Conservation (phyloP, 805 yeast genomes). For the Candida mattraensis region DNA sequence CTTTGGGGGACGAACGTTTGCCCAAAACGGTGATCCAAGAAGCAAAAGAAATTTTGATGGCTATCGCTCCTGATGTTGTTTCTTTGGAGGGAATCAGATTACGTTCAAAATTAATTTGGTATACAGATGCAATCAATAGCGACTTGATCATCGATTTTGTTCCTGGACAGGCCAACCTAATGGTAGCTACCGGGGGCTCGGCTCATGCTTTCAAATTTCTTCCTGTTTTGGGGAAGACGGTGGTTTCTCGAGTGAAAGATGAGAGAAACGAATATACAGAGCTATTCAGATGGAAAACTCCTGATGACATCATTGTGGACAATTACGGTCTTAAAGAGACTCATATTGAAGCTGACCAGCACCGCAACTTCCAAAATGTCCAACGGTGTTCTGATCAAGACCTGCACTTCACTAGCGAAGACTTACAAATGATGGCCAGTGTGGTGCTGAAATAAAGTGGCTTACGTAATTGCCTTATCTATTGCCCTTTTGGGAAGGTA, state of each 20-base stretch:
- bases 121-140: slow-evolving; percentile 35
- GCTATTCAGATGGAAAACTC: slow-evolving; percentile 36
- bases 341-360: slow-evolving; percentile 12
- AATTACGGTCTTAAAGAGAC: slow-evolving; percentile 32
- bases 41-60: slow-evolving; percentile 26
- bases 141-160: slow-evolving; percentile 35
- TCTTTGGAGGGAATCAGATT: slow-evolving; percentile 23
- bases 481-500: not conserved
- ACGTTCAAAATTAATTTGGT: slow-evolving; percentile 32
- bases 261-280: slow-evolving; percentile 31
- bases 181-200: slow-evolving; percentile 37
- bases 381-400: too few species aligned
- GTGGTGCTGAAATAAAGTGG: slow-evolving; percentile 1
- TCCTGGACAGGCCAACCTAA: slow-evolving; percentile 29
- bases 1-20: slow-evolving; percentile 25
- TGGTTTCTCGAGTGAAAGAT: slow-evolving; percentile 36
- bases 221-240: slow-evolving; percentile 33
- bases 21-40: slow-evolving; percentile 29
- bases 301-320: slow-evolving; percentile 25
- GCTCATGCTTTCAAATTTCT: slow-evolving; percentile 38
- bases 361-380: not conserved
- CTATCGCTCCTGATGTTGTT: slow-evolving; percentile 31
- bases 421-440: too few species aligned
- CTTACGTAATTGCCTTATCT: not conserved
- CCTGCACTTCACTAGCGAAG: not conserved